A percentile compares a stretch with the other conserved stretches of the same genome.
Evolutionary conservation across 352 stramenopile genomes (phyloP).

Genomic region (Pythium dissotocum): DNA sequence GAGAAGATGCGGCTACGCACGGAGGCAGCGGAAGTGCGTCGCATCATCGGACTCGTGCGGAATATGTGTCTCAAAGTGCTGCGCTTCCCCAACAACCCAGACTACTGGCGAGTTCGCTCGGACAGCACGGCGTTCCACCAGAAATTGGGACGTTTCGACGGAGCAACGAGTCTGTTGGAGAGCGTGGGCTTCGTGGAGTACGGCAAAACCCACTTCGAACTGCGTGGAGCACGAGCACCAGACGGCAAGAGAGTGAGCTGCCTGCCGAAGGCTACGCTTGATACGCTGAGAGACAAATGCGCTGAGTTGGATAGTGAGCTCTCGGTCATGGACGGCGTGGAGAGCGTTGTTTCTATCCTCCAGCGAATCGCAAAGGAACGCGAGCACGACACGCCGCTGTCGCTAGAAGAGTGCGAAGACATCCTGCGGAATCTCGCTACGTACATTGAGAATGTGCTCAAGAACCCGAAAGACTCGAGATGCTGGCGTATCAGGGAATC

Average conservation of each 20-base stretch:
- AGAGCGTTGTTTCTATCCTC: constrained; percentile 60
- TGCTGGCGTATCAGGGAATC: constrained; percentile 67
- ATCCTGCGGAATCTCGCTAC: constrained; percentile 35
- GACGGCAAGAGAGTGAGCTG: constrained; percentile 48
- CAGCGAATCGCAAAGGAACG: constrained; percentile 42
- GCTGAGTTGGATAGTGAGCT: constrained; percentile 58
- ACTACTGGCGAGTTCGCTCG: constrained; percentile 68
- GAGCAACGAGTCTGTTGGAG: constrained; percentile 54
- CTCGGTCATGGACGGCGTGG: constrained; percentile 59
- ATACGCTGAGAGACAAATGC: constrained; percentile 49
- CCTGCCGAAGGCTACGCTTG: constrained; percentile 44
- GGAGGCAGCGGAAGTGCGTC: constrained; percentile 49
- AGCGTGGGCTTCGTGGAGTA: constrained; percentile 60
- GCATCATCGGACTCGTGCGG: constrained; percentile 48
- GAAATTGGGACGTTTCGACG: constrained; percentile 66
- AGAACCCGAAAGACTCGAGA: constrained; percentile 68
- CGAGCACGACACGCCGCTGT: constrained; percentile 30
- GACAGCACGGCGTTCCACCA: constrained; percentile 57
- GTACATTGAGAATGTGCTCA: constrained; percentile 67
- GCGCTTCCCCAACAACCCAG: constrained; percentile 66
- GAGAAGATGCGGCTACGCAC: constrained; percentile 55
- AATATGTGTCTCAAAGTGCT: constrained; percentile 71
- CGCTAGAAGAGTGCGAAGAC: constrained; percentile 47
- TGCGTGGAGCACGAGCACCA: constrained; percentile 38
- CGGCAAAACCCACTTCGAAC: constrained; percentile 55